Percentiles rank a stretch among this genome's conserved stretches.
These are phyloP conservation scores for Stenogyne calaminthoides DNA, from an alignment of 305 asterid species.

Conservation along the genomic window DNA sequence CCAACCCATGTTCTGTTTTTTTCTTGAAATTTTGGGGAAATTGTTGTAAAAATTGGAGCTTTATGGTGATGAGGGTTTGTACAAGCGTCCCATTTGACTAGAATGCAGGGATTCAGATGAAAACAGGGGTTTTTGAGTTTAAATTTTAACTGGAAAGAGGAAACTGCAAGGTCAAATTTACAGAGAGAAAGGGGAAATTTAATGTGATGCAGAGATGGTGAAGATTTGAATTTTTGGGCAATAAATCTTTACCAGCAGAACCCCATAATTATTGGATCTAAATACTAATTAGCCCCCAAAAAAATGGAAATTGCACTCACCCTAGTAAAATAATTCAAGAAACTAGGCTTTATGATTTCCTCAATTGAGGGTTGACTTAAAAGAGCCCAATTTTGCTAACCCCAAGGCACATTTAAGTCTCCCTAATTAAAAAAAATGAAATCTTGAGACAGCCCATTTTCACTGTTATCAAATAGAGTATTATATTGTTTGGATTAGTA, in stretches of 20 bases:
- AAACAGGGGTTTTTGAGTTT: constrained; percentile 28
- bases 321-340: constrained; percentile 17
- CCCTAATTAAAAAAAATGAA: constrained; percentile 28
- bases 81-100: constrained; percentile 29
- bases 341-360: constrained; percentile 37
- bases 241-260: constrained; percentile 50
- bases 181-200: constrained; percentile 41
- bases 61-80: constrained; percentile 28
- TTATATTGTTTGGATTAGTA: not conserved
- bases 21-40: constrained; percentile 3
- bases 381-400: constrained; percentile 42
- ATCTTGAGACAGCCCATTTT: constrained; percentile 29
- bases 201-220: constrained; percentile 48
- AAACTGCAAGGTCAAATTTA: constrained; percentile 54
- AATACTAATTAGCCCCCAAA: constrained; percentile 26
- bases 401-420: constrained; percentile 67
- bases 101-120: constrained; percentile 30
- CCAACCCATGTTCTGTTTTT: constrained; percentile 34
- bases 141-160: constrained; percentile 42
- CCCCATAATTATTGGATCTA: constrained; percentile 53
- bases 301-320: constrained; percentile 25
- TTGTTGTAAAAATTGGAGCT: constrained; percentile 33
- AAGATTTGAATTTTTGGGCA: constrained; percentile 43
- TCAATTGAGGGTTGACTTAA: constrained; percentile 64
- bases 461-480: not conserved